Conservation (phyloP, 352 stramenopile species). For the Globisporangium barbulae region DNA sequence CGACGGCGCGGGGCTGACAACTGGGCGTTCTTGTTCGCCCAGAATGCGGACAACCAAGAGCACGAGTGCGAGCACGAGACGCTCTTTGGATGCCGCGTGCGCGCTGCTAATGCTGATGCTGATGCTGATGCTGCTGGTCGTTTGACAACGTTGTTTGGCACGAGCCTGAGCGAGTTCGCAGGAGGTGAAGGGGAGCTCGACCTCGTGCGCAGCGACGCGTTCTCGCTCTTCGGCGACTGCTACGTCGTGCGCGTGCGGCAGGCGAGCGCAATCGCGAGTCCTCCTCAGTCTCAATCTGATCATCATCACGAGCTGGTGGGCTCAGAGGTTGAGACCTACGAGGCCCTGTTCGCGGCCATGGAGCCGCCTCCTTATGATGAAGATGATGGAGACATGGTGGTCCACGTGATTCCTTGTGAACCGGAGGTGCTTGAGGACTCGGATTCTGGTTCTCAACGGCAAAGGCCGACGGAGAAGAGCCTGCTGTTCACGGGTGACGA, state of each 20-base stretch:
- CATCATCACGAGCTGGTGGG: no score
- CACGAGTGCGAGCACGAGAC: constrained; percentile 1
- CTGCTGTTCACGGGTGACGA: constrained; percentile 11
- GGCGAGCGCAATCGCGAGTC: background rate
- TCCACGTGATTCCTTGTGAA: background rate
- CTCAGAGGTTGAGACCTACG: background rate
- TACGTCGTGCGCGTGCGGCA: constrained; percentile 18
- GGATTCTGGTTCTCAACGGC: background rate
- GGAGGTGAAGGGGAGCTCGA: constrained; percentile 10
- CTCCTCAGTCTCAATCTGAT: background rate
- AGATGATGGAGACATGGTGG: background rate
- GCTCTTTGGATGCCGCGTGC: constrained; percentile 17
- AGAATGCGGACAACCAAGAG: background rate
- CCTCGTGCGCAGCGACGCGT: constrained; percentile 16
- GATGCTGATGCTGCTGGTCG: no score
- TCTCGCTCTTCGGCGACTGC: constrained; percentile 20
- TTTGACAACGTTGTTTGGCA: background rate
- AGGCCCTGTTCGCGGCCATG: background rate
- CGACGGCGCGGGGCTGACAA: background rate
- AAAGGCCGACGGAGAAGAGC: background rate
- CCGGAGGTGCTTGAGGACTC: background rate
- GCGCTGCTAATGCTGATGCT: background rate
- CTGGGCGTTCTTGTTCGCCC: constrained; percentile 12
- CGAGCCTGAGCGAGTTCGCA: background rate
- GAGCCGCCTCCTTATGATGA: background rate